These are phyloP conservation scores for Nadsonia commutata DNA, from an alignment of 1,139 yeast genomes.

Conservation along the genomic window DNA sequence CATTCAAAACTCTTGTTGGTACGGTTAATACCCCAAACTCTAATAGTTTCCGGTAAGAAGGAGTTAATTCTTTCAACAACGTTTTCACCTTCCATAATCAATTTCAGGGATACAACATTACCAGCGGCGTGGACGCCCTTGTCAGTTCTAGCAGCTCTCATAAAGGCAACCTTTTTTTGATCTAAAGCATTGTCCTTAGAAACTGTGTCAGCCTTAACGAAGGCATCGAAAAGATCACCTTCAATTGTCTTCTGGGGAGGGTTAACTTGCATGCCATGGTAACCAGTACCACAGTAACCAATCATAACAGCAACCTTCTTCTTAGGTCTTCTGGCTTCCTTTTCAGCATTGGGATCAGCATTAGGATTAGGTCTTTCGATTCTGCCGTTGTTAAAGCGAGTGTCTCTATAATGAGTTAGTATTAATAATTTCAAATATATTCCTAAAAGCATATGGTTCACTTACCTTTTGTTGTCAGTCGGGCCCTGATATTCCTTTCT, in stretches of 20 bases:
- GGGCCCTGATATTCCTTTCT: not conserved
- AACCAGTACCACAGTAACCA: constrained; percentile 97
- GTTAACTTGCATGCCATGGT: constrained; percentile 93
- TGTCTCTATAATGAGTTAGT: too few relatives aligned
- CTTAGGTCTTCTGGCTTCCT: constrained; percentile 59
- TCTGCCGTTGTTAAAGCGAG: not conserved
- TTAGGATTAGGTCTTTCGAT: not conserved
- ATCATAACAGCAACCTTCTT: constrained; percentile 81
- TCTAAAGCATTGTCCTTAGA: constrained; percentile 82
- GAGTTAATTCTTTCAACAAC: constrained; percentile 59
- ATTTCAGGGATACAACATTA: constrained; percentile 73
- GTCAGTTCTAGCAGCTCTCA: constrained; percentile 96
- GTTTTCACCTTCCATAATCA: constrained; percentile 80
- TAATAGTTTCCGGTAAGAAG: constrained; percentile 65
- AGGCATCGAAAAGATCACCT: constrained; percentile 75
- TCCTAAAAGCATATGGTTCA: too few relatives aligned
- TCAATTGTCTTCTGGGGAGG: constrained; percentile 89
- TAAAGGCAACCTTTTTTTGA: constrained; percentile 76
- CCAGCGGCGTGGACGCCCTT: constrained; percentile 99
- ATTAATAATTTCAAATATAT: too few relatives aligned
- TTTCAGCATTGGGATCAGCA: constrained; percentile 11
- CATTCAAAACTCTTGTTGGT: constrained; percentile 89
- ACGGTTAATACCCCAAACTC: constrained; percentile 87
- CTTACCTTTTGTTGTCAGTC: not conserved
- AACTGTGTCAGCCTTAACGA: constrained; percentile 79